Conservation (phyloP, 441 rosid species). For the Croton laevigatus region DNA sequence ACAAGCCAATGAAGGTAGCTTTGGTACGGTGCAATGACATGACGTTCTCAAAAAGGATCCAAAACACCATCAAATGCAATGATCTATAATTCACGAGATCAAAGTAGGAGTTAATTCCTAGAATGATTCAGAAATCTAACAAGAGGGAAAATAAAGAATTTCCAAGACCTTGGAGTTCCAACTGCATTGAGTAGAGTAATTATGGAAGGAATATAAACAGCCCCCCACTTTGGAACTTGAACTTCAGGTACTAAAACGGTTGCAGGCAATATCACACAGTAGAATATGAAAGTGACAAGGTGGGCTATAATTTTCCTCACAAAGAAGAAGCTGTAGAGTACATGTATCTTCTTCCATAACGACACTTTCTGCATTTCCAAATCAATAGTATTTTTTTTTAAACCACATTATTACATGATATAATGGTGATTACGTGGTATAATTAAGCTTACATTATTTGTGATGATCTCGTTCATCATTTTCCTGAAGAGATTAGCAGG, state of each 20-base stretch:
- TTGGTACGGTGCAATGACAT: constrained; percentile 92
- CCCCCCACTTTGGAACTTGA: constrained; percentile 82
- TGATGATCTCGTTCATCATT: constrained; percentile 61
- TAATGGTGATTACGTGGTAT: neutral
- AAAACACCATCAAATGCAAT: constrained; percentile 67
- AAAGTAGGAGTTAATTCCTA: neutral
- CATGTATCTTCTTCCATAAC: constrained; percentile 79
- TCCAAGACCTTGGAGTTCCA: constrained; percentile 79
- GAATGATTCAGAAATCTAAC: neutral
- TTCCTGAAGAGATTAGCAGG: constrained; percentile 94
- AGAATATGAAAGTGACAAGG: constrained; percentile 75
- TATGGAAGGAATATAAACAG: constrained; percentile 73
- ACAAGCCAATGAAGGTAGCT: constrained; percentile 86
- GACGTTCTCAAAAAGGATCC: constrained; percentile 94
- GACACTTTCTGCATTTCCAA: constrained; percentile 60
- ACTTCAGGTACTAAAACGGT: constrained; percentile 93
- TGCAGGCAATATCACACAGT: constrained; percentile 78
- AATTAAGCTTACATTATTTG: constrained; percentile 47
- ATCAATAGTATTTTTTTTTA: too few relatives aligned
- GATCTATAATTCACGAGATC: constrained; percentile 43
- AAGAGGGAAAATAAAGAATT: neutral
- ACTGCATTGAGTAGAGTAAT: constrained; percentile 80
- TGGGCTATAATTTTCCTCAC: constrained; percentile 86
- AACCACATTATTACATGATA: too few relatives aligned
- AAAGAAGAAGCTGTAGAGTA: constrained; percentile 86